phyloP scores from a whole-genome alignment of 1,139 yeast species.

The Hemisphaericaspora subhashii region DNA sequence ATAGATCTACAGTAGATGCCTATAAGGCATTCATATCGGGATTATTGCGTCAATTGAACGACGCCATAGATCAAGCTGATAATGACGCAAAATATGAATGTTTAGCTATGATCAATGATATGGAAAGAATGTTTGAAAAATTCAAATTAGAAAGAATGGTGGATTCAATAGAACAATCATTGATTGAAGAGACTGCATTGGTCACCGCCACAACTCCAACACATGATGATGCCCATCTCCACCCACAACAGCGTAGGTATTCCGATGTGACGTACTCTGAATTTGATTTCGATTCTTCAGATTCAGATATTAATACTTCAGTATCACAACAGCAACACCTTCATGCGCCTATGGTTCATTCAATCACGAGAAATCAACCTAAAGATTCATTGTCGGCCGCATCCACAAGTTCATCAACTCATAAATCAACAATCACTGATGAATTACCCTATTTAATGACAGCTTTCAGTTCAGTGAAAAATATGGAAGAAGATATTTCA shows the following conservation, averaged over 20 bases:
- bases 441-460: constrained; percentile 57
- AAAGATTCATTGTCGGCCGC: constrained; percentile 20
- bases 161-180: constrained; percentile 14
- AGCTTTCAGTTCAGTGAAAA: constrained; percentile 57
- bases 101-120: constrained; percentile 58
- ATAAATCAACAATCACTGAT: constrained; percentile 50
- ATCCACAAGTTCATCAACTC: constrained; percentile 21
- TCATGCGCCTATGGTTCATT: constrained; percentile 38
- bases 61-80: constrained; percentile 50
- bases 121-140: constrained; percentile 62
- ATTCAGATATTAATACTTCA: constrained; percentile 4
- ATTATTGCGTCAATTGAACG: constrained; percentile 50
- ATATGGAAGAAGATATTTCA: constrained; percentile 49
- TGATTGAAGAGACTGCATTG: constrained; percentile 10
- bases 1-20: constrained; percentile 40
- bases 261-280: not conserved
- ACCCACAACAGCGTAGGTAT: not conserved
- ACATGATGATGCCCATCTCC: constrained; percentile 3
- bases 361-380: constrained; percentile 37
- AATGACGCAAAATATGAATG: constrained; percentile 55
- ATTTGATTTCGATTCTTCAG: constrained; percentile 5
- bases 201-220: constrained; percentile 4
- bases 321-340: constrained; percentile 28
- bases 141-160: constrained; percentile 39
- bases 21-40: constrained; percentile 54